A percentile compares a stretch with the other conserved stretches of the same genome.
phyloP scores from a whole-genome alignment of 495 filamentous ascomycete species.

The Podospora pseudocomata region DNA sequence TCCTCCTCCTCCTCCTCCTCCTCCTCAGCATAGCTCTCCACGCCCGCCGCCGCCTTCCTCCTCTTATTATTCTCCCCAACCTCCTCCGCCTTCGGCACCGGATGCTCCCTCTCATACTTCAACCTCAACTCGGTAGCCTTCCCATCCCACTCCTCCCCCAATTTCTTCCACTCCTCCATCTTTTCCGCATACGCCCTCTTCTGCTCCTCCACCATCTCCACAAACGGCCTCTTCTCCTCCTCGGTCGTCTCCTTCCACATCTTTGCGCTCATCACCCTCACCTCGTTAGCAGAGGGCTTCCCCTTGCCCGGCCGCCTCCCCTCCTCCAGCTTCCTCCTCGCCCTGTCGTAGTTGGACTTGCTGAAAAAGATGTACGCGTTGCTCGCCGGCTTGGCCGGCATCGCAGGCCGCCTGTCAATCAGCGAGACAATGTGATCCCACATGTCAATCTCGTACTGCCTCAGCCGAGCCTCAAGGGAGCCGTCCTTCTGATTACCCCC shows the following conservation, averaged over 20 bases:
- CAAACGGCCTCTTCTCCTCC: slow-evolving; percentile 68
- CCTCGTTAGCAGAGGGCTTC: slow-evolving; percentile 70
- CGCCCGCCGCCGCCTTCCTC: slow-evolving; percentile 31
- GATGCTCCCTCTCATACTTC: slow-evolving; percentile 61
- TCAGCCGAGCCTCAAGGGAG: slow-evolving; percentile 52
- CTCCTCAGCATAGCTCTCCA: slow-evolving; percentile 41
- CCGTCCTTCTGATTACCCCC: slow-evolving; percentile 40
- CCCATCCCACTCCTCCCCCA: slow-evolving; percentile 66
- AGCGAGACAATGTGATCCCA: slow-evolving; percentile 62
- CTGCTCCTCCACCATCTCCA: slow-evolving; percentile 64
- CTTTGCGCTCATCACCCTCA: slow-evolving; percentile 73
- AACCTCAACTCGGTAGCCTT: slow-evolving; percentile 56
- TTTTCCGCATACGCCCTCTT: slow-evolving; percentile 59
- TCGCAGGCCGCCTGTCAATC: slow-evolving; percentile 68
- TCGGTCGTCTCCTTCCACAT: slow-evolving; percentile 80
- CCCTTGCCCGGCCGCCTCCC: slow-evolving; percentile 59
- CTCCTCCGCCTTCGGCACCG: slow-evolving; percentile 6
- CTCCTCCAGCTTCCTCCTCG: slow-evolving; percentile 68
- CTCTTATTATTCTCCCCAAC: neutral
- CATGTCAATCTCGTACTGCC: slow-evolving; percentile 71
- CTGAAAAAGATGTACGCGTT: slow-evolving; percentile 77
- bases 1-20: slow-evolving; percentile 26
- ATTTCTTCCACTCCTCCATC: slow-evolving; percentile 54
- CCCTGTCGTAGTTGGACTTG: slow-evolving; percentile 73
- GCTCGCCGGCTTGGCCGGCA: slow-evolving; percentile 63